These are phyloP conservation scores for Aspergillus tanneri DNA, from an alignment of 2,329 filamentous ascomycete genomes.

Conservation along the genomic window DNA sequence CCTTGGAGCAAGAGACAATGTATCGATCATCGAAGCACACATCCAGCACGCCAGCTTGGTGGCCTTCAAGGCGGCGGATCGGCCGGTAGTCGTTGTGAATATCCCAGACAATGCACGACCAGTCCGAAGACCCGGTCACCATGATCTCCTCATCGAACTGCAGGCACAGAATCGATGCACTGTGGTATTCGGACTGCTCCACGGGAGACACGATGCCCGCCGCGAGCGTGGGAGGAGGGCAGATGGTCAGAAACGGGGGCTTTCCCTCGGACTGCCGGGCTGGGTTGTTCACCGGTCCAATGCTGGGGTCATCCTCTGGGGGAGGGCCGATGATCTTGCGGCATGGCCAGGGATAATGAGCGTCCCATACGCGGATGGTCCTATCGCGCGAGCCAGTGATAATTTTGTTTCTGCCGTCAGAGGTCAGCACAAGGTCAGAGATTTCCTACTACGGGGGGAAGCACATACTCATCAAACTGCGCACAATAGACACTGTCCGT, in stretches of 20 bases:
- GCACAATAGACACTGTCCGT: slow-evolving; percentile 96
- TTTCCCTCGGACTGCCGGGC: slow-evolving; percentile 41
- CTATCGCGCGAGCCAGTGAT: slow-evolving; percentile 94
- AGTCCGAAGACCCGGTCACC: slow-evolving; percentile 91
- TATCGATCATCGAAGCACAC: slow-evolving; percentile 88
- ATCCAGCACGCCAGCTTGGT: slow-evolving; percentile 87
- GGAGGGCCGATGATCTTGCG: slow-evolving; percentile 79
- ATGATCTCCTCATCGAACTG: slow-evolving; percentile 92
- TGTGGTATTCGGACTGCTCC: slow-evolving; percentile 63
- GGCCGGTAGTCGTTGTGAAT: slow-evolving; percentile 76
- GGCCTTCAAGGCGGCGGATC: slow-evolving; percentile 72
- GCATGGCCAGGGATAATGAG: slow-evolving; percentile 77
- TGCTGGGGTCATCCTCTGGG: slow-evolving; percentile 48
- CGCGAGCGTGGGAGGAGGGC: slow-evolving; percentile 51
- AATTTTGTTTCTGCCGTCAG: slow-evolving; percentile 70
- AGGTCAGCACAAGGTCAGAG: background rate
- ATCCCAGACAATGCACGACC: slow-evolving; percentile 87
- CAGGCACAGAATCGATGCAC: slow-evolving; percentile 88
- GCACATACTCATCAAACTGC: slow-evolving; percentile 87
- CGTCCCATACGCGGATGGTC: slow-evolving; percentile 94
- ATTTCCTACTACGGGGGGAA: background rate
- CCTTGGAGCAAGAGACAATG: slow-evolving; percentile 97
- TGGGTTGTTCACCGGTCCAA: slow-evolving; percentile 49
- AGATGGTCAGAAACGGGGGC: slow-evolving; percentile 49
- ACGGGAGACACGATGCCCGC: slow-evolving; percentile 51